A percentile compares a stretch with the other conserved stretches of the same genome.
Evolutionary conservation across 148 eudicot species (phyloP).

Genomic region (Chenopodium album): DNA sequence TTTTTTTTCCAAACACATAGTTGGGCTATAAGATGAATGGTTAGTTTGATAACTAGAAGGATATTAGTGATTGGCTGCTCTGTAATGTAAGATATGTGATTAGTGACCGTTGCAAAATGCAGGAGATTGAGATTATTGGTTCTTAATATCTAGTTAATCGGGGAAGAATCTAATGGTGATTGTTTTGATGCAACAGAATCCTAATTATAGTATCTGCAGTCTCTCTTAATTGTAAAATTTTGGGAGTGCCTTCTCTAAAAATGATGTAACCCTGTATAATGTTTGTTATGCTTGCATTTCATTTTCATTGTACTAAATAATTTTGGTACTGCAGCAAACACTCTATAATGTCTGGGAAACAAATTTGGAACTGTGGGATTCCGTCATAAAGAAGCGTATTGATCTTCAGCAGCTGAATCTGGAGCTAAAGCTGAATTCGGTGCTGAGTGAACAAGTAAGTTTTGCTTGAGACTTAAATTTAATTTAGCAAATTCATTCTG

Average conservation of each 20-base stretch:
- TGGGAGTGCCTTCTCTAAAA: background rate
- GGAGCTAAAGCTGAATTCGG: slow-evolving; percentile 55
- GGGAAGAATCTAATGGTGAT: background rate
- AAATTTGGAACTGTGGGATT: slow-evolving; percentile 62
- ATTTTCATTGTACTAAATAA: slow-evolving; percentile 5
- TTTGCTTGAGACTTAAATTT: slow-evolving; percentile 10
- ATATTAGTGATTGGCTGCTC: background rate
- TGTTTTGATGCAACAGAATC: background rate
- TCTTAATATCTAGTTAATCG: background rate
- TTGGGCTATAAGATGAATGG: background rate
- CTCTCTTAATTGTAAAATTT: background rate
- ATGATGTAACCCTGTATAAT: background rate
- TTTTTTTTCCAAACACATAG: background rate
- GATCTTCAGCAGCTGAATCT: slow-evolving; percentile 57
- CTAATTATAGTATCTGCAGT: background rate
- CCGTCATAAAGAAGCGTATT: slow-evolving; percentile 55
- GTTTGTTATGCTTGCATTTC: slow-evolving; percentile 2
- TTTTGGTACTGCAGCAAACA: slow-evolving; percentile 53
- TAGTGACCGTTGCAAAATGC: background rate
- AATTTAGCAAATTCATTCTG: background rate
- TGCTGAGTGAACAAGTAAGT: slow-evolving; percentile 67
- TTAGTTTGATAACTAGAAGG: background rate
- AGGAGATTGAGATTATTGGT: background rate
- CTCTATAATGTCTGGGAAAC: slow-evolving; percentile 68
- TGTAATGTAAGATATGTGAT: slow-evolving; percentile 1